Evolutionary conservation across 495 filamentous ascomycete species (phyloP).

Genomic region (Aspergillus ellipticus): DNA sequence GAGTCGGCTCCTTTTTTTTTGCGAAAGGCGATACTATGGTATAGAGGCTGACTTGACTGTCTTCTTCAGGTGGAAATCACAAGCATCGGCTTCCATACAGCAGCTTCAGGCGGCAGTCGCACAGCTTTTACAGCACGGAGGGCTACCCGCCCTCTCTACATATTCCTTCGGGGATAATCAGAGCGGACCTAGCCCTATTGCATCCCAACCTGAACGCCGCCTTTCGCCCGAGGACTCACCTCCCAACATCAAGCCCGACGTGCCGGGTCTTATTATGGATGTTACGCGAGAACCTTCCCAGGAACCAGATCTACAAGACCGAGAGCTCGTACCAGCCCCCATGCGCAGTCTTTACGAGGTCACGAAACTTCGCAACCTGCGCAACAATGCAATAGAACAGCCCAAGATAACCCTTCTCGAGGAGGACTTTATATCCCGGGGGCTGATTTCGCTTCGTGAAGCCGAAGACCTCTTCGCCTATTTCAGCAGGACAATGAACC

Average conservation of each 20-base stretch:
- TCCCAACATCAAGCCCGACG: slow-evolving; percentile 23
- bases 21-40: not conserved
- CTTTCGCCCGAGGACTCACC: slow-evolving; percentile 28
- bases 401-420: slow-evolving; percentile 46
- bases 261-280: slow-evolving; percentile 34
- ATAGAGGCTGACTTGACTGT: slow-evolving; percentile 8
- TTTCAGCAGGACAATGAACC: slow-evolving; percentile 51
- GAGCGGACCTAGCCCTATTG: slow-evolving; percentile 30
- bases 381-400: slow-evolving; percentile 42
- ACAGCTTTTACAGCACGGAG: slow-evolving; percentile 39
- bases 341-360: slow-evolving; percentile 61
- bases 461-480: slow-evolving; percentile 50
- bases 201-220: slow-evolving; percentile 26
- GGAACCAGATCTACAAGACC: slow-evolving; percentile 46
- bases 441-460: slow-evolving; percentile 45
- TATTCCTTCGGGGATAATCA: slow-evolving; percentile 29
- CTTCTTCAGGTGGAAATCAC: slow-evolving; percentile 41
- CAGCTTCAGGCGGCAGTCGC: slow-evolving; percentile 45
- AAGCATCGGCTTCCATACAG: slow-evolving; percentile 37
- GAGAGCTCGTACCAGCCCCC: slow-evolving; percentile 49
- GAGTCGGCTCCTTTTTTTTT: slow-evolving; percentile 13
- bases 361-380: slow-evolving; percentile 52
- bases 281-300: slow-evolving; percentile 51
- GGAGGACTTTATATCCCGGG: slow-evolving; percentile 51
- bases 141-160: slow-evolving; percentile 39